Conservation (phyloP, 306 rosid species). For the Vicia faba region DNA sequence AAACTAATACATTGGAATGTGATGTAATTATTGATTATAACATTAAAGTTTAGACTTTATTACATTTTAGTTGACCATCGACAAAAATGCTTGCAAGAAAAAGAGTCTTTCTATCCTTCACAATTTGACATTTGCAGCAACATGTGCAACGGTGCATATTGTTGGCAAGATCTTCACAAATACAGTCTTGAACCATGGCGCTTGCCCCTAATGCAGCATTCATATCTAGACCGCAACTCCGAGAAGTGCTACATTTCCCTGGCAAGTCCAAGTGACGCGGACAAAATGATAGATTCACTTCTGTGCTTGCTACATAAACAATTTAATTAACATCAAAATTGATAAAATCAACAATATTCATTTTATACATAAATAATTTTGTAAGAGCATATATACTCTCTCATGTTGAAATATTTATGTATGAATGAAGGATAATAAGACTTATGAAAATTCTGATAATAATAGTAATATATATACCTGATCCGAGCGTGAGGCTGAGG, state of each 20-base stretch:
- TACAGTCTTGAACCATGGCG: constrained; percentile 1
- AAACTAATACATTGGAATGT: not conserved
- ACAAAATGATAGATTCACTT: not conserved
- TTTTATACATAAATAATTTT: too few relatives aligned
- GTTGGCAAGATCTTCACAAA: not conserved
- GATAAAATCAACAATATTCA: not conserved
- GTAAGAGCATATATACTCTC: too few relatives aligned
- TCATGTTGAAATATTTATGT: too few relatives aligned
- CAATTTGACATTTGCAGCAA: not conserved
- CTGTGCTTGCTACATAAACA: not conserved
- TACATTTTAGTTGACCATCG: not conserved
- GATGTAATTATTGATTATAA: not conserved
- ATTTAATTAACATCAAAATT: not conserved
- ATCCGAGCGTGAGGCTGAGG: not conserved
- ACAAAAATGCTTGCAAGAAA: not conserved
- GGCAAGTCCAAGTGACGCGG: not conserved
- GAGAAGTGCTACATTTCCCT: not conserved
- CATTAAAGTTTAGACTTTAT: not conserved
- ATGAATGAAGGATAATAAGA: too few relatives aligned
- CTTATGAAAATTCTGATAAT: too few relatives aligned
- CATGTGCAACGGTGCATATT: not conserved
- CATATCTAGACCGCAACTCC: not conserved
- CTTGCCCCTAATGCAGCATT: not conserved
- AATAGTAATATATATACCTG: not conserved
- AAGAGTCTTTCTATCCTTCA: not conserved